Evolutionary conservation across 176 grass and related monocot genomes (phyloP), one percentile per base, ranked within the genome.

Genomic region (Hsuehochloa calcarea): DNA sequence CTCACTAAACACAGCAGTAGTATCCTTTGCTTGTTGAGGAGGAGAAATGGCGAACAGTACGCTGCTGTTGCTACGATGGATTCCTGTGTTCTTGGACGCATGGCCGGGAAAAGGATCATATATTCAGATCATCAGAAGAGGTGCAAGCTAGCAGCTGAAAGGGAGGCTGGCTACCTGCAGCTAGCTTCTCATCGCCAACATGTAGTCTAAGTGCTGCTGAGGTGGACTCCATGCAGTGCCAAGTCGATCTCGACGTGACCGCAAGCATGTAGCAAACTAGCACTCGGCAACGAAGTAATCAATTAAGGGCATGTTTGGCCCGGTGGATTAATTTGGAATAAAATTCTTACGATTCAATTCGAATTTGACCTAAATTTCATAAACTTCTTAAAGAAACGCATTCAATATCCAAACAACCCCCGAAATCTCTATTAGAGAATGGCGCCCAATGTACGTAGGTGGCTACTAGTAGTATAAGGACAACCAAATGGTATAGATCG

Each of bases 11-110:
- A 13, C 14, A 15, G 22, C 82, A 66, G 45, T 11, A 40, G 19
- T 72, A 79, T 81, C 35, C 81, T 89, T 84, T 74, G 75, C 87
- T 84, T 79, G 74, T n/a, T 69, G 40, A 75, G 50, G 70, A 89
- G 82, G 88, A 85, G 77, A 89, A 68, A 78, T 38, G 65, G 51
- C 50, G 45, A 59, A 74, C 1, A 34, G 78, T 34, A 34, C 31
- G 31, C 31, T 34, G 46, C 46, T 49, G 4, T 49, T 49, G 46
- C 4, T 5, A 3, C 19, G 19, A 22, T 22, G 52, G 38, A 5
- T 27, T 19, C 62, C 78, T 68, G 62, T 82, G 70, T 75, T 87
- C 38, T 82, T 82, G 85, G 85, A 81, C 31, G 47, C 59, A 35
- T 81, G 58, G 65, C 64, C 11, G 25, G 35, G 77, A 45, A 23